Evolutionary conservation across 768 basidiomycete genomes (phyloP).

Genomic region (Boletus rubescentipes): DNA sequence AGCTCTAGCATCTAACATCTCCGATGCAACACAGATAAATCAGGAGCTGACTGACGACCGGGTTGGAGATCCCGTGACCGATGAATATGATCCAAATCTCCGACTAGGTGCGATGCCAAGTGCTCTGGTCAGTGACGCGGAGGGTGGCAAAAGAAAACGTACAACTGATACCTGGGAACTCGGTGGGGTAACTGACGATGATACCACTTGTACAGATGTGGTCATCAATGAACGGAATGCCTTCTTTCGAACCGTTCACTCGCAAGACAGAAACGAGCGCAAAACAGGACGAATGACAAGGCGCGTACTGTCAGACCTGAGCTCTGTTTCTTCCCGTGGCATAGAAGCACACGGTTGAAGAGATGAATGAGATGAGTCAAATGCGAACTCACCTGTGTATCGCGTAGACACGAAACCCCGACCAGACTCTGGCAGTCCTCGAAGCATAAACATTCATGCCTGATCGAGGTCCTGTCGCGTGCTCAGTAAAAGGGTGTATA

Average conservation of each 20-base stretch:
- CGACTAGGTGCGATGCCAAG: constrained; percentile 49
- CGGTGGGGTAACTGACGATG: constrained; percentile 95
- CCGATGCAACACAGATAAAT: not conserved
- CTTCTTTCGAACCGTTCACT: constrained; percentile 76
- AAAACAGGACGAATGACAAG: constrained; percentile 86
- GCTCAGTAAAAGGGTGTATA: not conserved
- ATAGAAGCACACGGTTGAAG: not conserved
- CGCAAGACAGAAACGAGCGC: constrained; percentile 94
- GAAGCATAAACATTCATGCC: constrained; percentile 68
- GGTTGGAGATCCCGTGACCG: constrained; percentile 94
- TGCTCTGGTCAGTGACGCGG: not conserved
- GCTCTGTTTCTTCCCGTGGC: constrained; percentile 87
- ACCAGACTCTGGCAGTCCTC: too few relatives aligned
- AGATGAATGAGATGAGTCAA: not conserved
- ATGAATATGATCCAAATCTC: constrained; percentile 95
- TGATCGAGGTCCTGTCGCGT: constrained; percentile 49
- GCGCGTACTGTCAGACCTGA: constrained; percentile 91
- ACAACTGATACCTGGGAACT: constrained; percentile 96
- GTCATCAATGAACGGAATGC: constrained; percentile 94
- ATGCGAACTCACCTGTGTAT: constrained; percentile 55
- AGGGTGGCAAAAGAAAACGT: constrained; percentile 26
- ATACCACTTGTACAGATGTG: constrained; percentile 95
- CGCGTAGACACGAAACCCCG: constrained; percentile 98
- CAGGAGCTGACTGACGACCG: constrained; percentile 84
- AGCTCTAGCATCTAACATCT: too few relatives aligned